A percentile compares a stretch with the other conserved stretches of the same genome.
phyloP scores from a whole-genome alignment of 495 filamentous ascomycete species.

The Penicillium coprophilum region DNA sequence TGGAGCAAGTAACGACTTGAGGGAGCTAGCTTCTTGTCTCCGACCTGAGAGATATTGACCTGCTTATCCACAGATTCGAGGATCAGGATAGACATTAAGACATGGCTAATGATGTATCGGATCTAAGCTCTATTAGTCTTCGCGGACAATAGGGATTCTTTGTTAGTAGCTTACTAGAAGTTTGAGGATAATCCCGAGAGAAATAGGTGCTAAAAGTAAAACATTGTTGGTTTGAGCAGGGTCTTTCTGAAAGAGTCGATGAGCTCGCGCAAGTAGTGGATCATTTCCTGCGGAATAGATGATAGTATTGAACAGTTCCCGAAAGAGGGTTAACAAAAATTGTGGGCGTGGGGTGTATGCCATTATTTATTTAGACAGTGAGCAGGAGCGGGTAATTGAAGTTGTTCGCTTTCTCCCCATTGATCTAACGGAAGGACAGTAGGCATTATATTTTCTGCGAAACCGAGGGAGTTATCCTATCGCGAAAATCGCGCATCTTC shows the following conservation, averaged over 20 bases:
- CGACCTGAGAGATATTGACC: not conserved
- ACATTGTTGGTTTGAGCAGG: slow-evolving; percentile 3
- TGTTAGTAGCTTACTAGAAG: slow-evolving; percentile 8
- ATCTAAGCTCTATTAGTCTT: not conserved
- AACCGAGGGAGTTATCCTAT: too few species aligned
- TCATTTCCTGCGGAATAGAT: slow-evolving; percentile 5
- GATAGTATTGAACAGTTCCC: not conserved
- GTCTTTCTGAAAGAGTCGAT: slow-evolving; percentile 5
- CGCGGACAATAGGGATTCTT: not conserved
- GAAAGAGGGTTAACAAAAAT: not conserved
- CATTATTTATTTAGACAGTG: not conserved
- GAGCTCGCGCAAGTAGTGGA: slow-evolving; percentile 7
- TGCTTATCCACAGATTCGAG: slow-evolving; percentile 10
- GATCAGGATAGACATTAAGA: slow-evolving; percentile 7
- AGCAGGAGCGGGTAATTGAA: not conserved
- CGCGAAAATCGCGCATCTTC: too few species aligned
- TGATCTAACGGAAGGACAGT: too few species aligned
- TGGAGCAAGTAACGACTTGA: slow-evolving; percentile 1
- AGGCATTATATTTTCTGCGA: too few species aligned
- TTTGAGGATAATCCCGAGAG: slow-evolving; percentile 5
- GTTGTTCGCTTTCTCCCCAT: not conserved
- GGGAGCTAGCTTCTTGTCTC: slow-evolving; percentile 9
- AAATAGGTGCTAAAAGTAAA: slow-evolving; percentile 5
- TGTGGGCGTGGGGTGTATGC: not conserved
- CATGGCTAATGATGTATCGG: slow-evolving; percentile 7